phyloP scores from a whole-genome alignment of 2,329 filamentous ascomycete genomes.

The Tympanopsis confertula region DNA sequence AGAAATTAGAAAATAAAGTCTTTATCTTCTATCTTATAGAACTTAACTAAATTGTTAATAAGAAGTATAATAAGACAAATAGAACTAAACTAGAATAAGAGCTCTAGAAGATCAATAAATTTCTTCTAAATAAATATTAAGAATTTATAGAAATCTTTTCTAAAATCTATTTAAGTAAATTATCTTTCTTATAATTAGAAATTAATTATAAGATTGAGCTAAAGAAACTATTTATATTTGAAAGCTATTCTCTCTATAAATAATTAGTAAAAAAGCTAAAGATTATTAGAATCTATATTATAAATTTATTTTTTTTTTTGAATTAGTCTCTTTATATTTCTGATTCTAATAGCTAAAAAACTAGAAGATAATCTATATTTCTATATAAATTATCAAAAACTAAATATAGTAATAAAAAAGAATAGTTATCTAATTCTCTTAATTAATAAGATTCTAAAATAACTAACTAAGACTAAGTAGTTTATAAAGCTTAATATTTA shows the following conservation, averaged over 20 bases:
- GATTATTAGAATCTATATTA: neutral
- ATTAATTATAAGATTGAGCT: neutral
- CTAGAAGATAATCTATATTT: neutral
- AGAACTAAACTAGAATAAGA: conserved; percentile 1
- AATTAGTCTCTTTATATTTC: neutral
- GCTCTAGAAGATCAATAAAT: no score
- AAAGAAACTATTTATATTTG: neutral
- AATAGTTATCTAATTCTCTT: conserved; percentile 1
- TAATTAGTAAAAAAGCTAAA: neutral
- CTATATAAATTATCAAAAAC: neutral
- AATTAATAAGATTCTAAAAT: no score
- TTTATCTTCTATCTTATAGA: neutral
- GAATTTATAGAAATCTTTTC: no score
- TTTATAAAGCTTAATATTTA: no score
- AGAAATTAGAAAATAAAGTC: neutral
- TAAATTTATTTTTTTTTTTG: neutral
- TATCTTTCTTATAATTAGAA: no score
- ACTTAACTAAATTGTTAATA: neutral
- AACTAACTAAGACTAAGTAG: no score
- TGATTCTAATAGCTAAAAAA: neutral
- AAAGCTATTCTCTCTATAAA: neutral
- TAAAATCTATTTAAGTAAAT: no score
- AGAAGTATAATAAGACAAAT: neutral
- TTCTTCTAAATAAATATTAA: no score
- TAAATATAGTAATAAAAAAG: neutral